Base-by-base conservation (phyloP, 2,329 filamentous ascomycete species). In the Trichoderma sp. region DNA sequence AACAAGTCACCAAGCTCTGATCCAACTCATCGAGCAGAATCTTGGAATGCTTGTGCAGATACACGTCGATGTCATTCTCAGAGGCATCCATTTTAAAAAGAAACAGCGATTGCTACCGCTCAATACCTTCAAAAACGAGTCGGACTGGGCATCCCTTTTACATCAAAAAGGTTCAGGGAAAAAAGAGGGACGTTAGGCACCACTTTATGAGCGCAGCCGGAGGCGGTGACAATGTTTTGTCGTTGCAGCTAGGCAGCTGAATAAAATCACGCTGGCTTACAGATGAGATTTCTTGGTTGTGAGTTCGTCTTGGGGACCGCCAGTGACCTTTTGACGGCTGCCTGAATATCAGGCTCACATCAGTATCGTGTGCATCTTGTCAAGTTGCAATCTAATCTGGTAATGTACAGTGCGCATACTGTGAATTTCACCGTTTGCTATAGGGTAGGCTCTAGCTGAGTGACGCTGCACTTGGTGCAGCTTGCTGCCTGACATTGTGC, bases 11-110 rank as follows among this genome's bases (percentile, higher is more conserved):
- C 4, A 92, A 79, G 6, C 85, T 86, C 68, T 80, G 80, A 78
- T 88, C 85, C 75, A 91, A 86, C 74, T 91, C 88, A 65, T 81
- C 81, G 20, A 92, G 84, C 72, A 91, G 83, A 71, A 90, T 88
- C 9, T 81, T 82, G 2, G 90, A 90, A 70, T 86, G 82, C 76
- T 87, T 88, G 74, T 91, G 88, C 70, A 92, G 85, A 78, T 89
- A 87, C 70, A 90, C 82, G 75, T 92, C 90, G 70, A 84, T 79
- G 64, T 92, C 90, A 34, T 86, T 84, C 57, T 91, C 89, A 39
- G 85, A 79, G 20, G 84, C 88, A 74, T 92, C 90, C 89, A 91
- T 91, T 17, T 11, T 61, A 2, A 62, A 28, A 11, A 28, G 7
- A 30, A 13, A 23, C 7, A 53, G 55, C 28, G 3, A 1, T 26